Evolutionary conservation across 257 asterid species (phyloP), one percentile per base, ranked within the genome.

Genomic region (Primulina tabacum): DNA sequence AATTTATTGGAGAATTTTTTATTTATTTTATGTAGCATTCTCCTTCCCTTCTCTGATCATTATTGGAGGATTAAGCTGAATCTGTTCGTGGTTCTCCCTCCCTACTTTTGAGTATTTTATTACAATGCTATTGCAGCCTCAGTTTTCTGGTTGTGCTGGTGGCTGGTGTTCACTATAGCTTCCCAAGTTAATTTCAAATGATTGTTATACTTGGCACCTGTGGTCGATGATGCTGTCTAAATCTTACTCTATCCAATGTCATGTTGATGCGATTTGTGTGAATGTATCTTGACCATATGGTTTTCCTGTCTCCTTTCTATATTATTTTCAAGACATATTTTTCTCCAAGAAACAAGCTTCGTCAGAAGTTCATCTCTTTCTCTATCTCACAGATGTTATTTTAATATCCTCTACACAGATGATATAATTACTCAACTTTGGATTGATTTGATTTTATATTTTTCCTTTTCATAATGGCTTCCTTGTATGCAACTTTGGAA

Each of bases 261-360:
- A 59, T 62, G 35, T 34, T 52, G 64, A 53, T 58, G 55, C 62
- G n/a, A 52, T 67, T 62, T 74, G 4, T 56, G 8, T 35, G n/a
- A 69, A 67, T 21, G 58, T 62, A 57, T 52, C 28, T 64, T 61
- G 64, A 60, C 33, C 50, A 18, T 58, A 29, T 66, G n/a, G 60
- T 60, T 59, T 67, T 59, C 34, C 3, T 32, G 43, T 70, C 40
- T 30, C 11, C 57, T 63, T 35, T 18, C 28, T 7, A 53, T 65
- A 20, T 71, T 65, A 24, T 60, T 50, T 67, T 59, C 38, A 21
- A 12, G 38, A 61, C 35, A 67, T 2, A 6, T 37, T 35, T 35
- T 57, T 67, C 58, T 66, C 30, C 66, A 69, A 65, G 57, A 62
- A 62, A 70, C 57, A 73, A 59, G 64, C 70, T 47, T 68, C 38